Evolutionary conservation across 495 filamentous ascomycete genomes (phyloP).

Genomic region (Aspergillus panamensis): DNA sequence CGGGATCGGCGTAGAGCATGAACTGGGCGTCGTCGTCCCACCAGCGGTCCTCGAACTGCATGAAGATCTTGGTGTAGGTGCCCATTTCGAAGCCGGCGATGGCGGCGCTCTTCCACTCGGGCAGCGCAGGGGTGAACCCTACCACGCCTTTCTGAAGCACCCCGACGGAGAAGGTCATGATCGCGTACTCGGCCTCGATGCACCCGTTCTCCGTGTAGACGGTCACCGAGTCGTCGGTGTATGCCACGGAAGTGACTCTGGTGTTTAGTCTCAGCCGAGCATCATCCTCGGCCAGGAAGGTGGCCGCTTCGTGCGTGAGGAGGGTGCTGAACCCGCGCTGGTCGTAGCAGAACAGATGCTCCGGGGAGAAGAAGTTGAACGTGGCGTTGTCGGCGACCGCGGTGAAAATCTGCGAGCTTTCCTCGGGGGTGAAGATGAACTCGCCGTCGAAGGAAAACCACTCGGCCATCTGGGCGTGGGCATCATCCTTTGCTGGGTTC

Average conservation of each 20-base stretch:
- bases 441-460: constrained; percentile 46
- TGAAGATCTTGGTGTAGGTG: constrained; percentile 75
- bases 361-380: constrained; percentile 46
- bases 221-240: constrained; percentile 51
- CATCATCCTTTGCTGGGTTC: not conserved
- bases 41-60: constrained; percentile 72
- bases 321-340: constrained; percentile 60
- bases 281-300: constrained; percentile 56
- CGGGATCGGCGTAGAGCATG: constrained; percentile 64
- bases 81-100: constrained; percentile 67
- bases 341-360: constrained; percentile 66
- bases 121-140: constrained; percentile 56
- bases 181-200: constrained; percentile 54
- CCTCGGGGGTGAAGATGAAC: constrained; percentile 43
- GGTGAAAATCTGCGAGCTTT: constrained; percentile 41
- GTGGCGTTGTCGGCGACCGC: constrained; percentile 41
- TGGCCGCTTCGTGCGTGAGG: constrained; percentile 56
- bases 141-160: constrained; percentile 63
- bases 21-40: constrained; percentile 59
- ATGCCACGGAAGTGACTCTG: constrained; percentile 54
- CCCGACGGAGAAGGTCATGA: constrained; percentile 60
- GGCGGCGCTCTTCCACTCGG: constrained; percentile 61
- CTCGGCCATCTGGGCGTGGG: not conserved
- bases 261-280: constrained; percentile 56
- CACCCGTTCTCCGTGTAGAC: constrained; percentile 55